Evolutionary conservation across 345 rosid species (phyloP).

Genomic region (Heritiera fomes): DNA sequence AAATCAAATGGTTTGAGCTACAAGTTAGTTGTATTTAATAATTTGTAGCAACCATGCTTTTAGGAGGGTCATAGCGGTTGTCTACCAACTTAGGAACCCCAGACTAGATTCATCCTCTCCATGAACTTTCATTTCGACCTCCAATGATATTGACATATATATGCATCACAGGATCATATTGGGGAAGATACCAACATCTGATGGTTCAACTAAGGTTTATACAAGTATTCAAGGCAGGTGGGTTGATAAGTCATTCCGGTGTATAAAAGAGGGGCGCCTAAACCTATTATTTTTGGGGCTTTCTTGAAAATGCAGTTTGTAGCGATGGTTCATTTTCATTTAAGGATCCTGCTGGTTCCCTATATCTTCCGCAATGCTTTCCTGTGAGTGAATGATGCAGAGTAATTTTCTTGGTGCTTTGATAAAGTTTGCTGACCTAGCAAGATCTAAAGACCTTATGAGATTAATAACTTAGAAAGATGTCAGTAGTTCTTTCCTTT

Average conservation of each 20-base stretch:
- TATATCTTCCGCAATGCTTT: neutral
- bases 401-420: constrained; percentile 4
- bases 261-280: constrained; percentile 29
- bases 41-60: constrained; percentile 16
- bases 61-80: constrained; percentile 27
- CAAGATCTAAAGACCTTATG: neutral
- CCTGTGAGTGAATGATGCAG: neutral
- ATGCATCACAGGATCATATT: constrained; percentile 88
- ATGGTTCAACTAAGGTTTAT: constrained; percentile 86
- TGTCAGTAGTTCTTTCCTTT: constrained; percentile 8
- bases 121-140: constrained; percentile 37
- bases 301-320: constrained; percentile 19
- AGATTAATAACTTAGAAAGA: neutral
- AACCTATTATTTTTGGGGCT: constrained; percentile 19
- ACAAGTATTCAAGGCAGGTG: constrained; percentile 86
- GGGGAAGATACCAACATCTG: constrained; percentile 93
- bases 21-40: constrained; percentile 15
- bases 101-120: constrained; percentile 30
- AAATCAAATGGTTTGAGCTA: constrained; percentile 18
- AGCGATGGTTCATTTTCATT: constrained; percentile 18
- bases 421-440: neutral
- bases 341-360: constrained; percentile 11
- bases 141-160: constrained; percentile 38
- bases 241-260: constrained; percentile 76
- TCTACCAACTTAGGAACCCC: constrained; percentile 26